Conservation (phyloP, 768 basidiomycete genomes). For the Favolaschia claudopus region DNA sequence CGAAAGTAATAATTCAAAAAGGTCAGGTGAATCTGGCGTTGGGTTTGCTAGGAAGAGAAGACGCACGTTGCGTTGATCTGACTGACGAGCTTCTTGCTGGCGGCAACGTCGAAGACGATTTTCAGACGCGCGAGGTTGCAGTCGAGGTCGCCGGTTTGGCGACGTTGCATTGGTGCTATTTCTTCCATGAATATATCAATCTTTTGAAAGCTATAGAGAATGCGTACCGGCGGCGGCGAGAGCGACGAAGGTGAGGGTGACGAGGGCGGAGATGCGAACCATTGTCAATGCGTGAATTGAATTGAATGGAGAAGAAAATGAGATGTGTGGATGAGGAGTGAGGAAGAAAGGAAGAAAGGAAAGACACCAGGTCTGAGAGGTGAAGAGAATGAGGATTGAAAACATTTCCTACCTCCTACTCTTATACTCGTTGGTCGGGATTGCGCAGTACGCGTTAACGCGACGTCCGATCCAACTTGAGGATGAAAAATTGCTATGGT, state of each 20-base stretch:
- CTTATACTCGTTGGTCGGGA: not conserved
- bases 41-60: not conserved
- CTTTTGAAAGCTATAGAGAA: not conserved
- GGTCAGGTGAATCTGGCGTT: not conserved
- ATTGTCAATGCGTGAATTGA: constrained; percentile 5
- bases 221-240: constrained; percentile 4
- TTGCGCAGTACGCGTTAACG: not conserved
- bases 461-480: not conserved
- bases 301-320: not conserved
- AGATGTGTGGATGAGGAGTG: not conserved
- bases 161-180: constrained; percentile 4
- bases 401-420: not conserved
- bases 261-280: constrained; percentile 7
- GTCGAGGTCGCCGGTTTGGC: constrained; percentile 20
- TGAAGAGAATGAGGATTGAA: not conserved
- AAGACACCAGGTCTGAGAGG: constrained; percentile 17
- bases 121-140: constrained; percentile 25
- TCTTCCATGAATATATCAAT: not conserved
- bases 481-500: not conserved
- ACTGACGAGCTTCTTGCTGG: not conserved
- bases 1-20: not conserved
- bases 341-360: not conserved
- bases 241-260: not conserved
- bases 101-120: constrained; percentile 4
- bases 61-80: constrained; percentile 19